These are phyloP conservation scores for Casuarina glauca DNA, from an alignment of 306 rosid genomes.

Conservation along the genomic window DNA sequence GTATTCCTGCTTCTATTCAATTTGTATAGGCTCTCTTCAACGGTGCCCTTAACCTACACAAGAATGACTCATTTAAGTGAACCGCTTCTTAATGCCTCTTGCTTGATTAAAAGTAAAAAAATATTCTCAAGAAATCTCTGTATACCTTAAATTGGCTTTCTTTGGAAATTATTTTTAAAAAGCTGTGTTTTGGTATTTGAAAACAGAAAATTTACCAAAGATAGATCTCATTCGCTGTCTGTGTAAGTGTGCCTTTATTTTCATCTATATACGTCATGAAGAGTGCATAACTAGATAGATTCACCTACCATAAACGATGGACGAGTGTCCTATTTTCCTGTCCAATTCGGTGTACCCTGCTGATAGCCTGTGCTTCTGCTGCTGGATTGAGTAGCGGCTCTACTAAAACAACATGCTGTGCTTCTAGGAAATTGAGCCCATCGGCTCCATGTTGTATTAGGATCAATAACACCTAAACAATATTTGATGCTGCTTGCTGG, in stretches of 20 bases:
- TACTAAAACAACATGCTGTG: constrained; percentile 86
- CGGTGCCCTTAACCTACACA: constrained; percentile 78
- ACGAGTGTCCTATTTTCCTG: constrained; percentile 70
- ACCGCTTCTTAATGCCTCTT: constrained; percentile 13
- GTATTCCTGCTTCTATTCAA: constrained; percentile 71
- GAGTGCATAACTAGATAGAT: constrained; percentile 2
- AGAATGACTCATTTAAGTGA: constrained; percentile 7
- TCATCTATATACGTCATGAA: not conserved
- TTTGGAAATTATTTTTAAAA: too few species aligned
- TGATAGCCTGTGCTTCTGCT: constrained; percentile 93
- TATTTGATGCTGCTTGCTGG: constrained; percentile 38
- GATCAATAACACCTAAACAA: constrained; percentile 74
- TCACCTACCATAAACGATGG: constrained; percentile 79
- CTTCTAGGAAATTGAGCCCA: constrained; percentile 93
- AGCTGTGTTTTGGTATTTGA: too few species aligned
- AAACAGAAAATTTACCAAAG: too few species aligned
- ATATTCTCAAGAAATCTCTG: too few species aligned
- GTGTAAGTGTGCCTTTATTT: not conserved
- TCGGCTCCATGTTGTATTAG: constrained; percentile 93
- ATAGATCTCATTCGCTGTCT: too few species aligned
- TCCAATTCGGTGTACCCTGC: constrained; percentile 93
- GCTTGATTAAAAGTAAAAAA: not conserved
- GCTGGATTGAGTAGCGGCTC: constrained; percentile 98
- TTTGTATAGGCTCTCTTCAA: constrained; percentile 86
- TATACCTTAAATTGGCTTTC: too few species aligned